phyloP scores from a whole-genome alignment of 2,329 filamentous ascomycete species.

The Colletotrichum cuscutae region DNA sequence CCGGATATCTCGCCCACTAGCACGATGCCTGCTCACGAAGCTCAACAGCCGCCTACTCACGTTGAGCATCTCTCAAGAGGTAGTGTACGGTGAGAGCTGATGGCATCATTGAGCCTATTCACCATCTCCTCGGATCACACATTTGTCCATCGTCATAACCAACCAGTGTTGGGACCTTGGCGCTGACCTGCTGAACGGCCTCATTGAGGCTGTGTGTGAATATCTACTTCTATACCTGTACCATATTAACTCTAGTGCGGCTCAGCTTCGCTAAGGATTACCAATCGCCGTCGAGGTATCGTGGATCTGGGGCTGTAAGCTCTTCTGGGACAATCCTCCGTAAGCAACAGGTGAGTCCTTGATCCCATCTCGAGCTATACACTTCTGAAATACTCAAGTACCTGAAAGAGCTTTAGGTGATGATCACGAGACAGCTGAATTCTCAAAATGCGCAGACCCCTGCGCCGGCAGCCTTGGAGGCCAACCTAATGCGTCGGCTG shows the following conservation, averaged over 20 bases:
- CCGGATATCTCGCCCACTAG: not conserved
- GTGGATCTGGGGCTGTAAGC: not conserved
- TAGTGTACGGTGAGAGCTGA: not conserved
- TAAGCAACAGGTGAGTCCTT: slow-evolving; percentile 7
- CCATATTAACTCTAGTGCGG: not conserved
- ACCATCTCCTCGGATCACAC: not conserved
- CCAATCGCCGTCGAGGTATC: not conserved
- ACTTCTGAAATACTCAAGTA: not conserved
- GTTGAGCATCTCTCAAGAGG: not conserved
- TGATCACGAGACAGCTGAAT: not conserved
- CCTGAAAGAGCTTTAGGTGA: not conserved
- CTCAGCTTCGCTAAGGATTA: not conserved
- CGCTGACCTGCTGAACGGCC: slow-evolving; percentile 7
- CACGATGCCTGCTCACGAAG: not conserved
- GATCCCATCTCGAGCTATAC: not conserved
- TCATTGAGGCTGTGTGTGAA: slow-evolving; percentile 27
- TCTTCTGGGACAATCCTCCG: not conserved
- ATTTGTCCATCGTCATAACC: not conserved
- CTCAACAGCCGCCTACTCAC: not conserved
- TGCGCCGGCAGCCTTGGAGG: slow-evolving; percentile 10
- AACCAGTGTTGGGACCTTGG: not conserved
- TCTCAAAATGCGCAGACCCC: not conserved
- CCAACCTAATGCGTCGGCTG: slow-evolving; percentile 1
- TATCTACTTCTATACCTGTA: slow-evolving; percentile 12
- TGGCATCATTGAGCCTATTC: not conserved